Evolutionary conservation across 371 early-diverging fungal species (phyloP).

Genomic region (Lichtheimia ornata): DNA sequence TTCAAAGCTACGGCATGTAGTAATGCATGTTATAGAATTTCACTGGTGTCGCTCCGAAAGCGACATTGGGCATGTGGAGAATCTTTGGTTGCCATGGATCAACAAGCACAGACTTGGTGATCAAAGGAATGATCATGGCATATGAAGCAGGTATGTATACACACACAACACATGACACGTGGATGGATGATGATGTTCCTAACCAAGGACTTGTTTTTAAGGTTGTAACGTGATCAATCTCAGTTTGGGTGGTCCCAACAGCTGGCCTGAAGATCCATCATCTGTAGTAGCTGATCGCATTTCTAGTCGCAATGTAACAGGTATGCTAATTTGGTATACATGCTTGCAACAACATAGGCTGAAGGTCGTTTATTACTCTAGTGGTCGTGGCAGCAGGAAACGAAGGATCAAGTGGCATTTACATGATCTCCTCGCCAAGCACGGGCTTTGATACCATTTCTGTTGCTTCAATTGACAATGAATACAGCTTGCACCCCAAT

Average conservation of each 20-base stretch:
- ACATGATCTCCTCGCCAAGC: constrained; percentile 53
- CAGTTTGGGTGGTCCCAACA: constrained; percentile 68
- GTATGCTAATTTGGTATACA: constrained; percentile 14
- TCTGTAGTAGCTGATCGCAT: constrained; percentile 56
- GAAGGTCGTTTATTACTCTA: constrained; percentile 3
- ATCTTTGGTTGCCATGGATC: constrained; percentile 71
- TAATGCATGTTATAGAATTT: constrained; percentile 30
- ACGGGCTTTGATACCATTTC: constrained; percentile 51
- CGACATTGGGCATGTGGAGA: constrained; percentile 62
- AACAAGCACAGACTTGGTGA: constrained; percentile 65
- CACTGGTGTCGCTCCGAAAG: constrained; percentile 70
- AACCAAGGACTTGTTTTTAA: constrained; percentile 7
- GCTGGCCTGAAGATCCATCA: constrained; percentile 59
- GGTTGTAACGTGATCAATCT: constrained; percentile 69
- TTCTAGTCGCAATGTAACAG: constrained; percentile 28
- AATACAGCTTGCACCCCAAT: constrained; percentile 24
- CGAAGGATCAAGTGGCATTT: constrained; percentile 59
- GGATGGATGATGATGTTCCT: too few species aligned
- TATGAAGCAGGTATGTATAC: constrained; percentile 57
- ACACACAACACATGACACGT: not conserved
- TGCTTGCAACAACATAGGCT: not conserved
- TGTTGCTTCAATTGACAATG: constrained; percentile 67
- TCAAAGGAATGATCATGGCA: constrained; percentile 67
- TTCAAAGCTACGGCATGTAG: too few species aligned
- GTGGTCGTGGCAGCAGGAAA: constrained; percentile 71